Conservation (phyloP, 306 rosid genomes). For the Lotus japonicus region DNA sequence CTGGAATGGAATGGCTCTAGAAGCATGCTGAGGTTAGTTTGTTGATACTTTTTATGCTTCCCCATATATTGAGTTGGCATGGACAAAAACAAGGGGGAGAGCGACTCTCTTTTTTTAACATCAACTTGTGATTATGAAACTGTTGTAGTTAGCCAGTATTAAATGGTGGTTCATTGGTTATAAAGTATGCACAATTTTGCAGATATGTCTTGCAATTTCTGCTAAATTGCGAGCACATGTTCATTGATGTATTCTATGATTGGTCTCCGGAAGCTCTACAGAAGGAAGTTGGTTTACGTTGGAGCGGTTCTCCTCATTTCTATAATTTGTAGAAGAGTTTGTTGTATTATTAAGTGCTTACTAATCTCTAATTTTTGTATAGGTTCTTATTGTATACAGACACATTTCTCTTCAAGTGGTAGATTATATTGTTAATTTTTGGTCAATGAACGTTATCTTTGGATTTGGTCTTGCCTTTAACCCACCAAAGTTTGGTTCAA, state of each 20-base stretch:
- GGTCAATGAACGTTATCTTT: too few relatives aligned
- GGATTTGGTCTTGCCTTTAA: too few relatives aligned
- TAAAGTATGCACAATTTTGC: background rate
- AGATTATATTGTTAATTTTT: background rate
- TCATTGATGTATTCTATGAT: background rate
- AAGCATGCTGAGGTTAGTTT: constrained; percentile 23
- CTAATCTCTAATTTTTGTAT: background rate
- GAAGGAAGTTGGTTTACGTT: background rate
- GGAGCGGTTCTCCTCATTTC: constrained; percentile 1
- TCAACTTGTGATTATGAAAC: background rate
- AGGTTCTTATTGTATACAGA: background rate
- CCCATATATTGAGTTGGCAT: background rate
- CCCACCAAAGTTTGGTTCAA: too few relatives aligned
- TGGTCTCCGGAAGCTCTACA: background rate
- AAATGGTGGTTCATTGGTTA: too few relatives aligned
- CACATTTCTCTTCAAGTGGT: background rate
- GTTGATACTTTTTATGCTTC: background rate
- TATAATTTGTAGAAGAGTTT: background rate
- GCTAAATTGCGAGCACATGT: background rate
- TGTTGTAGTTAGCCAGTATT: too few relatives aligned
- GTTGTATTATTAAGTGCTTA: constrained; percentile 14
- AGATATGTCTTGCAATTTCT: constrained; percentile 3
- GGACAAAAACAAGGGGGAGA: background rate
- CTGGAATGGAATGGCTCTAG: constrained; percentile 56
- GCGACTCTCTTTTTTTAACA: background rate